These are phyloP conservation scores for Tillandsia fasciculata DNA, from an alignment of 176 grass and related monocot species.

Conservation along the genomic window DNA sequence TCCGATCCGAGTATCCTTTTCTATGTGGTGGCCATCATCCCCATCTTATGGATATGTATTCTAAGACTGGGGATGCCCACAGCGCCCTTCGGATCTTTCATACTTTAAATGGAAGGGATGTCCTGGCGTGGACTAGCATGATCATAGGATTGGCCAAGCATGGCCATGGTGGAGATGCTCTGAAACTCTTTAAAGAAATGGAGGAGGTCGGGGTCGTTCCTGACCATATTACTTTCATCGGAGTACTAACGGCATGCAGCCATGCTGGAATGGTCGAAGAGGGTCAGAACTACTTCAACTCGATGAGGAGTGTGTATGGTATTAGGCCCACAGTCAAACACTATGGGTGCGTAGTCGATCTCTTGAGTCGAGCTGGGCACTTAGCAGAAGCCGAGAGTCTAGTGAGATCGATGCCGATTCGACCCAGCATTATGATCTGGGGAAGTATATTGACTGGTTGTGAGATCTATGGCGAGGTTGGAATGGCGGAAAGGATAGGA, in stretches of 20 bases:
- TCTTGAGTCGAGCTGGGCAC: slow-evolving; percentile 28
- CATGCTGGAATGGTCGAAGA: slow-evolving; percentile 29
- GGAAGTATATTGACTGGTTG: slow-evolving; percentile 31
- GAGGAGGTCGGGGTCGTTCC: slow-evolving; percentile 11
- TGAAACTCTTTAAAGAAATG: slow-evolving; percentile 35
- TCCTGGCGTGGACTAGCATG: slow-evolving; percentile 34
- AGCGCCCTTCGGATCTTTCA: slow-evolving; percentile 22
- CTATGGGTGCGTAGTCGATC: slow-evolving; percentile 16
- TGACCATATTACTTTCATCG: slow-evolving; percentile 33
- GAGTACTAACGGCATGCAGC: slow-evolving; percentile 32
- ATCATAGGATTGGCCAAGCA: slow-evolving; percentile 32
- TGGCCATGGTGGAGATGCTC: slow-evolving; percentile 22
- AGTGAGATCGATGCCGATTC: slow-evolving; percentile 15
- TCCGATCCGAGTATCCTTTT: too few relatives aligned
- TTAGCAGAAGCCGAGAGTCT: slow-evolving; percentile 25
- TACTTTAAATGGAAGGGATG: slow-evolving; percentile 20
- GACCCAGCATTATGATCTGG: slow-evolving; percentile 15
- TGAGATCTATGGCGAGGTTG: slow-evolving; percentile 18
- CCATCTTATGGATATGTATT: slow-evolving; percentile 35
- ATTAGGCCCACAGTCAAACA: slow-evolving; percentile 27
- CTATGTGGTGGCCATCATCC: too few relatives aligned
- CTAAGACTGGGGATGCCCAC: slow-evolving; percentile 20
- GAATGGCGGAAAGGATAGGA: slow-evolving; percentile 30
- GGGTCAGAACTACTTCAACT: slow-evolving; percentile 20
- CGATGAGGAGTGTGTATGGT: slow-evolving; percentile 24